Base-by-base conservation (phyloP, 208 protist species). In the Naegleria fowleri region DNA sequence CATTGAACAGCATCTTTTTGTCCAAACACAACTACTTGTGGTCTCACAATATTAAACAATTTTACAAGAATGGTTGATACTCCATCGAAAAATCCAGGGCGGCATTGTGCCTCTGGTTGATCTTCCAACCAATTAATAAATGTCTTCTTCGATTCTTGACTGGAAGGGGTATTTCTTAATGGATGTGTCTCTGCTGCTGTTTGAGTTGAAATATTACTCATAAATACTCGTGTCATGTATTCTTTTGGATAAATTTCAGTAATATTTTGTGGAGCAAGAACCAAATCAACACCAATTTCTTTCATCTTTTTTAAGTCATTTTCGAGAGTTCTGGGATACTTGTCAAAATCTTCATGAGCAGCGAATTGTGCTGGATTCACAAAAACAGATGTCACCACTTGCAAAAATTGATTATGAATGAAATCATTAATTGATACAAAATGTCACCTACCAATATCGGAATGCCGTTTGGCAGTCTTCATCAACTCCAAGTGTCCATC, bases 1-100 rank as follows among this genome's bases (percentile, higher is more conserved):
- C 94, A 95, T 92, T 96, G 94, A 90, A 95, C 87, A 0, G 94
- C 95, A 90, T 97, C 95, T 90, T 97, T 97, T 86, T 96, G 94
- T 13, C 95, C 95, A 88, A 96, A 94, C 90, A 92, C 95, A 58
- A 93, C 86, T 0, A 41, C 6, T 79, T 92, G 48, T n/a, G 95
- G 94, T 40, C 92, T 86, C 9, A 93, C 84, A 58, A 96, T 95
- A 43, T 95, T 93, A 86, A 96, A 91, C 16, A 96, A 91, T 90
- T 96, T 96, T 19, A 91, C 89, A 0, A 95, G 92, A 16, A 96
- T 87, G 0, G 95, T 96, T 4, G 95, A 91, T 5, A 96, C 95
- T 40, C 95, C 95, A 29, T 87, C 36, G 39, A 96, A 96, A 90
- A 92, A 90, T 43, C 91, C 92, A 0, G 91, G 92, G 36, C 95